Evolutionary conservation across 345 rosid species (phyloP).

Genomic region (Triadica sebifera): DNA sequence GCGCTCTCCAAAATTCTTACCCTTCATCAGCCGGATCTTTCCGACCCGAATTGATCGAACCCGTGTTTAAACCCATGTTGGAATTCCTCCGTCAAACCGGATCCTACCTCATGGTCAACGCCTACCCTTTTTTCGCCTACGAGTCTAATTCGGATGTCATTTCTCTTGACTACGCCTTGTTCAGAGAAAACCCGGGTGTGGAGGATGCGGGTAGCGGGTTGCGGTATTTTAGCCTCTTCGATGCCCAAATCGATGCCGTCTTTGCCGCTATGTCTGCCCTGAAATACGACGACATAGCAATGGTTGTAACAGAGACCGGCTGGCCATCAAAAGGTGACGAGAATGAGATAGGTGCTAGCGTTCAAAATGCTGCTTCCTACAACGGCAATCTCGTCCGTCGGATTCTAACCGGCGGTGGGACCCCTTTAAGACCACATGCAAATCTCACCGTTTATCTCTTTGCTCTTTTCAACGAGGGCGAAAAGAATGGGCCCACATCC

Average conservation of each 20-base stretch:
- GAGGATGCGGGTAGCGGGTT: slow-evolving; percentile 81
- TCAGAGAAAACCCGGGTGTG: slow-evolving; percentile 86
- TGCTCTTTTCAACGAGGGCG: slow-evolving; percentile 87
- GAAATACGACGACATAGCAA: slow-evolving; percentile 60
- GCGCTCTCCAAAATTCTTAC: slow-evolving; percentile 75
- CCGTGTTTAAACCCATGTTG: slow-evolving; percentile 72
- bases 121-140: slow-evolving; percentile 89
- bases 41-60: slow-evolving; percentile 64
- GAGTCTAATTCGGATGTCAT: slow-evolving; percentile 92
- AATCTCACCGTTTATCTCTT: slow-evolving; percentile 87
- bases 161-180: slow-evolving; percentile 79
- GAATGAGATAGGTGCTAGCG: slow-evolving; percentile 68
- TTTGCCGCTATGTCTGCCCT: slow-evolving; percentile 80
- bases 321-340: slow-evolving; percentile 94
- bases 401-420: slow-evolving; percentile 80
- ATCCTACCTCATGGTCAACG: slow-evolving; percentile 85
- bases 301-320: slow-evolving; percentile 88
- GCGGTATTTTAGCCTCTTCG: slow-evolving; percentile 78
- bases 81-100: slow-evolving; percentile 91
- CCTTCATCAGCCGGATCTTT: slow-evolving; percentile 94
- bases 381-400: slow-evolving; percentile 85
- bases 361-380: slow-evolving; percentile 73
- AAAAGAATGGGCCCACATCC: slow-evolving; percentile 74
- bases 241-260: slow-evolving; percentile 96
- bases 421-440: slow-evolving; percentile 73